These are phyloP conservation scores for Chaetomium olivaceum DNA, from an alignment of 2,329 filamentous ascomycete species.

Conservation along the genomic window DNA sequence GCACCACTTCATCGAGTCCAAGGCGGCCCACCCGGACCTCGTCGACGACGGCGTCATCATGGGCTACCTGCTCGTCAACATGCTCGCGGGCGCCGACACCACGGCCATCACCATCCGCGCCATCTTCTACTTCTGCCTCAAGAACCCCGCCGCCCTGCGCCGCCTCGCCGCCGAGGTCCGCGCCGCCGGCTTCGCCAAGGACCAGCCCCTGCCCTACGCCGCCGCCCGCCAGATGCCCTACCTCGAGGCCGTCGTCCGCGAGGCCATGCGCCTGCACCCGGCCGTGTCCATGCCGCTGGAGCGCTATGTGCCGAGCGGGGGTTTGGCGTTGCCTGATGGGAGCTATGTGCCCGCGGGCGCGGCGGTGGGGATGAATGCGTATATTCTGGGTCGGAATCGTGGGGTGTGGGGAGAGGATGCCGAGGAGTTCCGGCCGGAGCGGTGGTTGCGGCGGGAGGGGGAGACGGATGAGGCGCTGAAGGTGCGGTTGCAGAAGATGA, in stretches of 20 bases:
- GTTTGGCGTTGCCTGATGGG: conserved; percentile 28
- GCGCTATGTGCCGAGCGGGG: conserved; percentile 31
- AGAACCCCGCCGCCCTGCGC: conserved; percentile 49
- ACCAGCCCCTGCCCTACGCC: conserved; percentile 21
- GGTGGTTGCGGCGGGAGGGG: conserved; percentile 44
- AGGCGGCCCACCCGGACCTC: conserved; percentile 54
- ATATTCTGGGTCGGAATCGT: conserved; percentile 41
- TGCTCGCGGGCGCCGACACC: conserved; percentile 58
- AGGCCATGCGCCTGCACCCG: conserved; percentile 45
- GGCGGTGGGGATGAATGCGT: conserved; percentile 41
- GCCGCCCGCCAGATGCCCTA: conserved; percentile 37
- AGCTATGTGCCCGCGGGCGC: conserved; percentile 26
- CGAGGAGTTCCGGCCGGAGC: conserved; percentile 47
- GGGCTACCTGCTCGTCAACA: conserved; percentile 29
- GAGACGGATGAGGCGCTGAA: conserved; percentile 19
- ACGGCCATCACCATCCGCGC: conserved; percentile 63
- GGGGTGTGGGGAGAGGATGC: conserved; percentile 46
- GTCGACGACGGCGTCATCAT: conserved; percentile 44
- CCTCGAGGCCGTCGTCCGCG: conserved; percentile 43
- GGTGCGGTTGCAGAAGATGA: conserved; percentile 40
- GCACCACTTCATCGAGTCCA: conserved; percentile 57
- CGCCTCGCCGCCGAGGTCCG: conserved; percentile 58
- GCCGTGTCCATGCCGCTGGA: conserved; percentile 37
- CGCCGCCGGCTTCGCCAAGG: conserved; percentile 37
- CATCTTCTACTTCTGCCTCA: conserved; percentile 63